A percentile compares a stretch with the other conserved stretches of the same genome.
Evolutionary conservation across 2,329 filamentous ascomycete genomes (phyloP).

Genomic region (Paraphaeosphaeria sporulosa): DNA sequence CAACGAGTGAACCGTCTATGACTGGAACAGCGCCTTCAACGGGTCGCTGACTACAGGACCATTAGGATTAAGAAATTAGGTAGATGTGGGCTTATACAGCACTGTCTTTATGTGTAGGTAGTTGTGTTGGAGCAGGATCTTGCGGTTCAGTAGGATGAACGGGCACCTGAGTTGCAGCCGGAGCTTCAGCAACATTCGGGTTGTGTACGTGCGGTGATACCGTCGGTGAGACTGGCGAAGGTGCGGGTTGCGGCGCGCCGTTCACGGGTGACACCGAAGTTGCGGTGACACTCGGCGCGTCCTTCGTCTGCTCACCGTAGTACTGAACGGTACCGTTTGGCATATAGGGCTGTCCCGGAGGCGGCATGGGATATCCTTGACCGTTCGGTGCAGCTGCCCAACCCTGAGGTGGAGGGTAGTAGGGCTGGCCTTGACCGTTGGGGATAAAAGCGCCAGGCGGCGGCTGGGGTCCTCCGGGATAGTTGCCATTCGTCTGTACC

Average conservation of each 20-base stretch:
- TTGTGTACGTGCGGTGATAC: not conserved
- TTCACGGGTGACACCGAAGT: conserved; percentile 11
- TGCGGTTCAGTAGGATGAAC: not conserved
- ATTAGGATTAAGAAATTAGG: conserved; percentile 5
- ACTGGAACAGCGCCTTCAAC: not conserved
- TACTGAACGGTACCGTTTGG: conserved; percentile 11
- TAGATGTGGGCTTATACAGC: conserved; percentile 1
- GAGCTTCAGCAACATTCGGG: conserved; percentile 4
- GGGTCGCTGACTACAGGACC: not conserved
- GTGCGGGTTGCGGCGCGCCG: conserved; percentile 6
- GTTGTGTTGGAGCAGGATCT: conserved; percentile 1
- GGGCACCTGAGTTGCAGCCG: not conserved
- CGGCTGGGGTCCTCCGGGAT: conserved; percentile 12
- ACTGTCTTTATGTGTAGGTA: conserved; percentile 8
- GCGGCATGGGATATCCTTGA: conserved; percentile 15
- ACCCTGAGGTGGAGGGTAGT: conserved; percentile 29
- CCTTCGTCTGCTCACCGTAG: conserved; percentile 53
- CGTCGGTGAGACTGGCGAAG: conserved; percentile 4
- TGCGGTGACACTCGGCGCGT: conserved; percentile 11
- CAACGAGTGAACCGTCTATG: not conserved
- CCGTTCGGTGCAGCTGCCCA: conserved; percentile 20
- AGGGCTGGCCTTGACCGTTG: conserved; percentile 23
- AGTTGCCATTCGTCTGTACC: conserved; percentile 26
- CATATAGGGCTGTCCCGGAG: conserved; percentile 14
- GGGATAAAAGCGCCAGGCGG: conserved; percentile 19